phyloP scores from a whole-genome alignment of 805 yeast species.

The Metschnikowia aberdeeniae region DNA sequence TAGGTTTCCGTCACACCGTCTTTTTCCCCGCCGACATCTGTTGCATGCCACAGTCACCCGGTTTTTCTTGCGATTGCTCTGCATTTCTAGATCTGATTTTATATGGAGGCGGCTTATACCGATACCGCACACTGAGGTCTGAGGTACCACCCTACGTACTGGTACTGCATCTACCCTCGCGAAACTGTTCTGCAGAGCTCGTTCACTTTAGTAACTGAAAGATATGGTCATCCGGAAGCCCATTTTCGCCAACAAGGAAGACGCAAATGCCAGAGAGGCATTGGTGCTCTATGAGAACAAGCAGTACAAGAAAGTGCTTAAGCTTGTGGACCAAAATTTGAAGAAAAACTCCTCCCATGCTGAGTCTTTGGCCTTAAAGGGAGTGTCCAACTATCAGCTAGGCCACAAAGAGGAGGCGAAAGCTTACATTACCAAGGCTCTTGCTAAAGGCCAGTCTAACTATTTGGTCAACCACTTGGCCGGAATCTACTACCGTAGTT shows the following conservation, averaged over 20 bases:
- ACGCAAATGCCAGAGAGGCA: slow-evolving; percentile 73
- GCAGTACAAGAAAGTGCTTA: slow-evolving; percentile 83
- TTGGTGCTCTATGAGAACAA: slow-evolving; percentile 77
- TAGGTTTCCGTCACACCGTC: slow-evolving; percentile 13
- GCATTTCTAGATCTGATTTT: background rate
- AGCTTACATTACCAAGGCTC: slow-evolving; percentile 55
- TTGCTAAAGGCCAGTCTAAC: slow-evolving; percentile 54
- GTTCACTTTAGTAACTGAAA: background rate
- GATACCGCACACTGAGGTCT: no score
- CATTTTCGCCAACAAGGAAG: slow-evolving; percentile 55
- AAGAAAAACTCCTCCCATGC: slow-evolving; percentile 74
- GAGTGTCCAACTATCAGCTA: slow-evolving; percentile 58
- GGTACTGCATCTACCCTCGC: background rate
- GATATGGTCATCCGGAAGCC: slow-evolving; percentile 22
- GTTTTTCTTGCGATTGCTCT: background rate
- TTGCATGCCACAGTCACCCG: slow-evolving; percentile 16
- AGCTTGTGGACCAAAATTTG: slow-evolving; percentile 66
- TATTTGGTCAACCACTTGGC: slow-evolving; percentile 79
- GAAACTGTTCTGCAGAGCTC: background rate
- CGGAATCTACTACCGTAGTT: slow-evolving; percentile 75
- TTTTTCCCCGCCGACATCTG: slow-evolving; percentile 16
- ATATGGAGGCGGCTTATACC: background rate
- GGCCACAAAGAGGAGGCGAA: slow-evolving; percentile 62
- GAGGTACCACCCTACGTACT: no score
- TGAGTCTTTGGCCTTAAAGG: slow-evolving; percentile 82